Percentiles rank a stretch among this genome's conserved stretches.
These are phyloP conservation scores for Penicillium sp. DNA, from an alignment of 2,329 filamentous ascomycete species.

Conservation along the genomic window DNA sequence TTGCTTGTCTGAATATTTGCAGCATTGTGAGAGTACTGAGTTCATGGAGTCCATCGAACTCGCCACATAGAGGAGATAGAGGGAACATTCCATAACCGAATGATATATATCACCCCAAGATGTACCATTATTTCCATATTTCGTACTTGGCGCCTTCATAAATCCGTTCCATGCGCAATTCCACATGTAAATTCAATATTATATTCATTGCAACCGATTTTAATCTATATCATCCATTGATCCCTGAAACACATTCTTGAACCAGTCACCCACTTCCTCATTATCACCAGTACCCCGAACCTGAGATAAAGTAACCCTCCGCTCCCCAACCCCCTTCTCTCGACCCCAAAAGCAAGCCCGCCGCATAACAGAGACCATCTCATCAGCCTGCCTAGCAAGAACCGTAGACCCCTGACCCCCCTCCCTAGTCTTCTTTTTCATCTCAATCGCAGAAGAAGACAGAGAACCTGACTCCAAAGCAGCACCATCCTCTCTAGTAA, in stretches of 20 bases:
- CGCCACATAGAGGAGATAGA: neutral
- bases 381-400: conserved; percentile 36
- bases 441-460: neutral
- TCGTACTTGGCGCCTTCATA: neutral
- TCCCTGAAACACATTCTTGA: conserved; percentile 10
- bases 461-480: neutral
- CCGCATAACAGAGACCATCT: conserved; percentile 44
- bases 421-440: neutral
- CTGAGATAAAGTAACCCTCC: conserved; percentile 29
- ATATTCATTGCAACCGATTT: neutral
- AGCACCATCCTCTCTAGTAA: conserved; percentile 8
- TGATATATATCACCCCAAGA: neutral
- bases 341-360: conserved; percentile 45
- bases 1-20: neutral
- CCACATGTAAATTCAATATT: neutral
- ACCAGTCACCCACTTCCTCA: conserved; percentile 13
- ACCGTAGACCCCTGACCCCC: conserved; percentile 21
- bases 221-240: conserved; percentile 4
- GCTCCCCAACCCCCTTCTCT: conserved; percentile 39
- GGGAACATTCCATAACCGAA: neutral
- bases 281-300: neutral
- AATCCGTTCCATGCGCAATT: neutral
- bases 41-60: neutral
- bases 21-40: too few species aligned
- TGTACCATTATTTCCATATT: neutral